A percentile compares a stretch with the other conserved stretches of the same genome.
Evolutionary conservation across 2,329 filamentous ascomycete genomes (phyloP).

Genomic region (Dactylellina parvicollis): DNA sequence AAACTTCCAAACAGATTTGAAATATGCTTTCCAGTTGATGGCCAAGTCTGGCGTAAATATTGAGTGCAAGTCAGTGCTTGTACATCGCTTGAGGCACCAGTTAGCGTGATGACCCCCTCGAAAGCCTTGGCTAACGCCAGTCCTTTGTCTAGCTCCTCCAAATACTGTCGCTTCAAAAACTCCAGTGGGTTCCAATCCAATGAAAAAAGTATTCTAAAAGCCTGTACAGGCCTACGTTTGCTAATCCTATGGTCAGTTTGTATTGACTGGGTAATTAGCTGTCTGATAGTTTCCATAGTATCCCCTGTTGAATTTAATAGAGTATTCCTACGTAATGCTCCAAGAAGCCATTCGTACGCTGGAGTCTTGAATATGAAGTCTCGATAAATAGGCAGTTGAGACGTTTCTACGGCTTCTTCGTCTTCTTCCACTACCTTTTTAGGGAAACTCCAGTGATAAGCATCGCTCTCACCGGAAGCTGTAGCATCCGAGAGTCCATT

Average conservation of each 20-base stretch:
- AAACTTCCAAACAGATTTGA: constrained; percentile 21
- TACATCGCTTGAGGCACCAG: constrained; percentile 54
- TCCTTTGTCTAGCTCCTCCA: too few relatives aligned
- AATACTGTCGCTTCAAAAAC: too few relatives aligned
- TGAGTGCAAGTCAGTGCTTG: constrained; percentile 57
- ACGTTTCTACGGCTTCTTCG: neutral
- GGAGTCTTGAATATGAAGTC: constrained; percentile 40
- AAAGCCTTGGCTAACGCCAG: too few relatives aligned
- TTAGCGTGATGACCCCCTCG: constrained; percentile 52
- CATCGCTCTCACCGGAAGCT: neutral
- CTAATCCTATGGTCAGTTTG: constrained; percentile 16
- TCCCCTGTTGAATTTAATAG: constrained; percentile 7
- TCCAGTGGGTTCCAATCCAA: too few relatives aligned
- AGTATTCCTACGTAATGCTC: constrained; percentile 28
- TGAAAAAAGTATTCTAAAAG: too few relatives aligned
- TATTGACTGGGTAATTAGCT: constrained; percentile 2
- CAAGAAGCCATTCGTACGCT: constrained; percentile 46
- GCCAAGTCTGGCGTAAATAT: constrained; percentile 57
- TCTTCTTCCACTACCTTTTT: neutral
- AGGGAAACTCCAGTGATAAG: too few relatives aligned
- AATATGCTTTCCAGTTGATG: constrained; percentile 24
- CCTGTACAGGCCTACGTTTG: constrained; percentile 3
- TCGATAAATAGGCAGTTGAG: neutral
- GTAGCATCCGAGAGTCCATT: neutral
- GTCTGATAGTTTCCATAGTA: constrained; percentile 19